Percentiles rank a stretch among this genome's conserved stretches.
These are phyloP conservation scores for Coniochaeta sp. DNA, from an alignment of 2,329 filamentous ascomycete species.

Conservation along the genomic window DNA sequence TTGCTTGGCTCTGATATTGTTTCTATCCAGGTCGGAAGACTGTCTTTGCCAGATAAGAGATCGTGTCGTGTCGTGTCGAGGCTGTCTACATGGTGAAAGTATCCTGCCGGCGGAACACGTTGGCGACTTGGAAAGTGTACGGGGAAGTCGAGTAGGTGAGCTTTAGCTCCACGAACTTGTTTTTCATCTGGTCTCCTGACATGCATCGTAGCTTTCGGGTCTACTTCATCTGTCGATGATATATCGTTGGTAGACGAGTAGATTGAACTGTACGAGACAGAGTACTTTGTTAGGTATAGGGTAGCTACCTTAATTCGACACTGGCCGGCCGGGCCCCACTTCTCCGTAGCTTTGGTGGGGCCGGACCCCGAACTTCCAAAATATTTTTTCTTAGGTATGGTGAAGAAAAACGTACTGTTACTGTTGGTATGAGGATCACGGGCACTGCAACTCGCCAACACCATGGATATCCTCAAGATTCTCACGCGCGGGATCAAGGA, in stretches of 20 bases:
- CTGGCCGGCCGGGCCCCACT: not conserved
- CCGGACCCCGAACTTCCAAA: not conserved
- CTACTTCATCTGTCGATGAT: not conserved
- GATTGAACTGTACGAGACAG: too few species aligned
- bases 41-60: not conserved
- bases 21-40: not conserved
- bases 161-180: too few species aligned
- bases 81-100: not conserved
- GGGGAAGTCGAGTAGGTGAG: too few species aligned
- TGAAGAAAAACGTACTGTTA: too few species aligned
- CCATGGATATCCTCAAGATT: constrained; percentile 67
- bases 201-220: not conserved
- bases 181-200: too few species aligned
- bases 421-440: not conserved
- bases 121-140: not conserved
- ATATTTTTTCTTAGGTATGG: not conserved
- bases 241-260: too few species aligned
- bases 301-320: not conserved
- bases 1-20: not conserved
- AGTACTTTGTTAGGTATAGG: too few species aligned
- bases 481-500: constrained; percentile 63
- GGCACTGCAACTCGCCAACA: not conserved
- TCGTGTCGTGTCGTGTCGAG: not conserved
- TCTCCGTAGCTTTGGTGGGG: not conserved
- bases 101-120: not conserved